Evolutionary conservation across 176 grass and related monocot genomes (phyloP).

Genomic region (Zizania latifolia): DNA sequence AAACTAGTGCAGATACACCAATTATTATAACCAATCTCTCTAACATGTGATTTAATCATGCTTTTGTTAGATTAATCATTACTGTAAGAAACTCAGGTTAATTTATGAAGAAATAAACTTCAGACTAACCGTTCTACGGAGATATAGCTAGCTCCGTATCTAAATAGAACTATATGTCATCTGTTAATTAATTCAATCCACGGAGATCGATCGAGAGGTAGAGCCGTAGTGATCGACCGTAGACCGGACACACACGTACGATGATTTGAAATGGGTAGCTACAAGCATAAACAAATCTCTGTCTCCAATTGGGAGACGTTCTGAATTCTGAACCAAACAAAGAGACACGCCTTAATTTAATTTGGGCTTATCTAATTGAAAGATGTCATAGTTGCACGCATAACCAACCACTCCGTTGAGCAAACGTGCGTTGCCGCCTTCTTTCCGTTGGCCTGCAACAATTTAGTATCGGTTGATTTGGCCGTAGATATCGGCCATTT

Average conservation of each 20-base stretch:
- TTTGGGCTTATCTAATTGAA: not conserved
- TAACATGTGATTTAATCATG: not conserved
- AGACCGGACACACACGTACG: not conserved
- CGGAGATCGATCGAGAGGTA: not conserved
- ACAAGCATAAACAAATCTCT: constrained; percentile 21
- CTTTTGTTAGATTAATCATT: not conserved
- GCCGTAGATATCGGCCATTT: not conserved
- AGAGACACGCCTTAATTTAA: not conserved
- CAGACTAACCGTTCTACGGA: too few species aligned
- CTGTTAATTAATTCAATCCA: constrained; percentile 3
- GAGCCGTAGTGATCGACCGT: constrained; percentile 26
- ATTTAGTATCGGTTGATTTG: not conserved
- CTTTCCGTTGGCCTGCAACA: not conserved
- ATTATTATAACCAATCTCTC: not conserved
- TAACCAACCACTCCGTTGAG: not conserved
- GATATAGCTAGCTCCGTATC: too few species aligned
- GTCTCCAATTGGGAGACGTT: constrained; percentile 33
- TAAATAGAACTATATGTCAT: too few species aligned
- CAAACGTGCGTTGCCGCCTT: not conserved
- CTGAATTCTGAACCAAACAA: not conserved
- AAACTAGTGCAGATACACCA: not conserved
- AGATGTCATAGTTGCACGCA: not conserved
- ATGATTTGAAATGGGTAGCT: not conserved
- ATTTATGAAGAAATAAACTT: too few species aligned
- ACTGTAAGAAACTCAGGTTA: too few species aligned